Evolutionary conservation across 2,329 filamentous ascomycete genomes (phyloP).

Genomic region (Colletotrichum sp.): DNA sequence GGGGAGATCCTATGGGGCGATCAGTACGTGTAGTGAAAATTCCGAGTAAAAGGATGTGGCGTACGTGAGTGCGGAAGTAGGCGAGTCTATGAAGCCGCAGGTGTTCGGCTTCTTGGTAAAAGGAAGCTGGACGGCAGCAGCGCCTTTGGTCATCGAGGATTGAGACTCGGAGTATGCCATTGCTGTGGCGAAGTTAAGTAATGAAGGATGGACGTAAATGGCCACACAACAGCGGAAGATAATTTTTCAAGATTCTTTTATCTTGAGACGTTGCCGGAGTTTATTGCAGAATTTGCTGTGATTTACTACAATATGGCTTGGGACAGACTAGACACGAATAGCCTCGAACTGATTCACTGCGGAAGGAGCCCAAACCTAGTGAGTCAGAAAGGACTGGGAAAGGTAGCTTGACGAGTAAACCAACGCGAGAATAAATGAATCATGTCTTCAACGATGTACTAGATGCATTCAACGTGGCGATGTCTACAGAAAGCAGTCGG

Average conservation of each 20-base stretch:
- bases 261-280: background rate
- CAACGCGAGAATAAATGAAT: no score
- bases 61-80: background rate
- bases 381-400: background rate
- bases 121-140: background rate
- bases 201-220: fast-evolving
- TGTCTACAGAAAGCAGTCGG: no score
- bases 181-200: background rate
- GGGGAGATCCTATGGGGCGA: background rate
- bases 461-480: no score
- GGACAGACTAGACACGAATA: no score
- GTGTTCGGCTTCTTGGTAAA: background rate
- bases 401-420: no score
- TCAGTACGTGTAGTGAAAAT: background rate
- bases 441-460: no score
- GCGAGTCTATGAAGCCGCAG: background rate
- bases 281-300: fast-evolving
- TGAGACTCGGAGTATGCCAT: background rate
- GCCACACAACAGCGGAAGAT: no score
- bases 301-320: no score
- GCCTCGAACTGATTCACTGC: background rate
- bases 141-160: background rate
- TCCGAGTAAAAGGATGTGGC: fast-evolving
- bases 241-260: no score
- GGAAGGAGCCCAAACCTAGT: background rate